Percentiles rank a stretch among this genome's conserved stretches.
phyloP scores from a whole-genome alignment of 2,329 filamentous ascomycete genomes.

The Piedraia hortae region DNA sequence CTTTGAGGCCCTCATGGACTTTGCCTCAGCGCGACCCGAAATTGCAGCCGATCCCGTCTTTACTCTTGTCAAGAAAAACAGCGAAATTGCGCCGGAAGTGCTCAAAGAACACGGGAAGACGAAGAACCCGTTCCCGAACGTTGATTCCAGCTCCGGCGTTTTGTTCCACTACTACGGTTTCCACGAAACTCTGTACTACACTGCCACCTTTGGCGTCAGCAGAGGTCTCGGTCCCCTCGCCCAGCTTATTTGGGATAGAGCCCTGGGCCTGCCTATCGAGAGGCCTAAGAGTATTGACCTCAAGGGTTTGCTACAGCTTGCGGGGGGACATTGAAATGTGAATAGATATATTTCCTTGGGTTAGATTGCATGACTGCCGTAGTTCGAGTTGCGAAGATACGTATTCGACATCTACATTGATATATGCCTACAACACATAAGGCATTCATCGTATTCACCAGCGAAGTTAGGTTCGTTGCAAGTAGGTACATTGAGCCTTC shows the following conservation, averaged over 20 bases:
- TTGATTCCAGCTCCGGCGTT: conserved; percentile 77
- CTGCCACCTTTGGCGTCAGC: conserved; percentile 41
- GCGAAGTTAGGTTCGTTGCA: no score
- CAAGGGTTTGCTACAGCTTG: conserved; percentile 36
- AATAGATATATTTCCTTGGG: no score
- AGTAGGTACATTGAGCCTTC: no score
- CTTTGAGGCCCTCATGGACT: conserved; percentile 92
- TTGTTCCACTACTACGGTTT: conserved; percentile 97
- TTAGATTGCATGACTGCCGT: no score
- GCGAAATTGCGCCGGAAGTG: conserved; percentile 67
- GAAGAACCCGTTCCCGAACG: conserved; percentile 55
- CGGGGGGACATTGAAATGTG: no score
- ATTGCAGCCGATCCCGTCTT: conserved; percentile 76
- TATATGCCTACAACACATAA: no score
- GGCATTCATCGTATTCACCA: no score
- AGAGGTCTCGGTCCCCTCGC: conserved; percentile 60
- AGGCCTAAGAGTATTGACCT: conserved; percentile 93
- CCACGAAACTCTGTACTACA: conserved; percentile 89
- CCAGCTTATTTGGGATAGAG: conserved; percentile 88
- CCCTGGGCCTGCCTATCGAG: conserved; percentile 83
- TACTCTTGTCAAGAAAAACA: conserved; percentile 81
- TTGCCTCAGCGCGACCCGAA: conserved; percentile 57
- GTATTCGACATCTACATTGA: no score
- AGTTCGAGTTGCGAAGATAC: no score
- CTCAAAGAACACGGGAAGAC: conserved; percentile 76